Evolutionary conservation across 352 stramenopile genomes (phyloP).

Genomic region (Pythium brassicae): DNA sequence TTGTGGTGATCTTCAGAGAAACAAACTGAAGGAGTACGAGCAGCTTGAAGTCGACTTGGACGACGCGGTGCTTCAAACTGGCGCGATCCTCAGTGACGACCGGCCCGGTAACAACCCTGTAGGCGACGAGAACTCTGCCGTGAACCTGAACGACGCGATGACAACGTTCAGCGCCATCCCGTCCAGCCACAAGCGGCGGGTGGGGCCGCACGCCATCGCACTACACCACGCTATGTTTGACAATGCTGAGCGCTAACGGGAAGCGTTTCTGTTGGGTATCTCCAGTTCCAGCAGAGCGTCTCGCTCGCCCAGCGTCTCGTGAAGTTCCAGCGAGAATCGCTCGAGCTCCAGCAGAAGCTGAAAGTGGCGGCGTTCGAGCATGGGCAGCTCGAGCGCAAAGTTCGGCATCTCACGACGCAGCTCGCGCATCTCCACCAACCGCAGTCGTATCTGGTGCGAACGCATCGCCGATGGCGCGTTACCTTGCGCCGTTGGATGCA

Average conservation of each 20-base stretch:
- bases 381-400: slow-evolving; percentile 20
- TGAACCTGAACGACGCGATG: slow-evolving; percentile 37
- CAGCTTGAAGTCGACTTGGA: slow-evolving; percentile 72
- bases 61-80: slow-evolving; percentile 57
- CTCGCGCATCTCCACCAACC: slow-evolving; percentile 60
- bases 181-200: slow-evolving; percentile 56
- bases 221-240: no score
- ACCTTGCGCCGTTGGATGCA: not conserved
- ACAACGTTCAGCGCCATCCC: slow-evolving; percentile 65
- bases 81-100: slow-evolving; percentile 24
- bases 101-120: not conserved
- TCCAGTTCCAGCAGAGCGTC: slow-evolving; percentile 76
- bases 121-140: not conserved
- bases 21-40: slow-evolving; percentile 69
- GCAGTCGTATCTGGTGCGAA: slow-evolving; percentile 65
- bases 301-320: slow-evolving; percentile 64
- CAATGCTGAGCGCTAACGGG: no score
- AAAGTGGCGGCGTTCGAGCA: slow-evolving; percentile 26
- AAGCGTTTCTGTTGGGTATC: no score
- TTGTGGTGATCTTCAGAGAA: slow-evolving; percentile 21
- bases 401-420: slow-evolving; percentile 29
- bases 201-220: slow-evolving; percentile 15
- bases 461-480: no score
- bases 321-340: slow-evolving; percentile 50
- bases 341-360: slow-evolving; percentile 36